Percentiles rank a stretch among this genome's conserved stretches.
phyloP scores from a whole-genome alignment of 805 yeast species.

The Saccharomycopsis oosterbeekiorum region DNA sequence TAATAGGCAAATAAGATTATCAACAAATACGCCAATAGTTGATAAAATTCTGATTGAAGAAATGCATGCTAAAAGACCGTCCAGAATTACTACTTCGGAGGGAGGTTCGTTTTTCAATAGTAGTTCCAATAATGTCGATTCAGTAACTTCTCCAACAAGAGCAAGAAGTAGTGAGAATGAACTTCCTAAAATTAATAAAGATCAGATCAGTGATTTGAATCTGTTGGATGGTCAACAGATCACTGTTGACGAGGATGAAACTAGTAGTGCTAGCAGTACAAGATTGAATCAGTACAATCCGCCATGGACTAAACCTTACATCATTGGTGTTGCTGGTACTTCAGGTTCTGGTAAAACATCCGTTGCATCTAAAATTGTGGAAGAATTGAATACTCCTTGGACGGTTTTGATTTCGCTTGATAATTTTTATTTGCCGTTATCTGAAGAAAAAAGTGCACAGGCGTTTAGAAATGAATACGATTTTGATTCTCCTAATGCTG shows the following conservation, averaged over 20 bases:
- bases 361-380: constrained; percentile 73
- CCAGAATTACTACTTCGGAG: constrained; percentile 2
- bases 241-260: neutral
- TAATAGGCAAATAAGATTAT: no score
- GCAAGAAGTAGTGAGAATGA: neutral
- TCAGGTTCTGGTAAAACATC: constrained; percentile 93
- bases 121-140: neutral
- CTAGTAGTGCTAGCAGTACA: neutral
- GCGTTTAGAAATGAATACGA: constrained; percentile 73
- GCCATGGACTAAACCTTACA: constrained; percentile 84
- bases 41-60: neutral
- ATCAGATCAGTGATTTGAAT: neutral
- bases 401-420: constrained; percentile 83
- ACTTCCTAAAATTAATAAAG: neutral
- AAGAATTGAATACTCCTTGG: constrained; percentile 83
- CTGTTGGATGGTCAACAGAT: neutral
- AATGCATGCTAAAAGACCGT: neutral
- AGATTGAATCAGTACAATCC: constrained; percentile 41
- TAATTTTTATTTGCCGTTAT: constrained; percentile 77
- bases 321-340: constrained; percentile 80
- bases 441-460: constrained; percentile 42
- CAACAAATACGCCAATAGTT: no score
- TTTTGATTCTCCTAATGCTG: constrained; percentile 78
- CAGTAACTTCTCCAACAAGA: neutral
- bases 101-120: constrained; percentile 6